A percentile compares a stretch with the other conserved stretches of the same genome.
Evolutionary conservation across 2,329 filamentous ascomycete genomes (phyloP).

Genomic region (Coleophoma cylindrospora): DNA sequence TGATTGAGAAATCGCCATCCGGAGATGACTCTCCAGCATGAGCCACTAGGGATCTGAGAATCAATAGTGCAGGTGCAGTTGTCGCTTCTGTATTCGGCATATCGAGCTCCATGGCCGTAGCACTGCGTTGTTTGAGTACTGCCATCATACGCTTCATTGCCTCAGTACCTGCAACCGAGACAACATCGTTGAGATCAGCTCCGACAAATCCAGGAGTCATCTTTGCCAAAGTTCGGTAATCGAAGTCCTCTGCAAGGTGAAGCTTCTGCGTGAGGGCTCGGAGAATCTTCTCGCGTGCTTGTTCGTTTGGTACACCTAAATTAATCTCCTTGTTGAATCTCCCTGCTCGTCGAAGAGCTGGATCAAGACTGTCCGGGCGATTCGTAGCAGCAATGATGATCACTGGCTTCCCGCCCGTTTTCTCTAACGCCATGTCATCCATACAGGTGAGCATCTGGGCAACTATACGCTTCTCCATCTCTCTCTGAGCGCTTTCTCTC

Average conservation of each 20-base stretch:
- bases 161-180: conserved; percentile 32
- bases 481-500: conserved; percentile 73
- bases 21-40: conserved; percentile 45
- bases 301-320: conserved; percentile 79
- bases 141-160: conserved; percentile 31
- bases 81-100: conserved; percentile 2
- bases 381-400: conserved; percentile 92
- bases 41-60: conserved; percentile 45
- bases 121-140: conserved; percentile 22
- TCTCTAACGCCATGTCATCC: conserved; percentile 70
- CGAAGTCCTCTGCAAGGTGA: conserved; percentile 61
- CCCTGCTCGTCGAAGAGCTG: conserved; percentile 67
- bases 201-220: conserved; percentile 90
- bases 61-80: conserved; percentile 28
- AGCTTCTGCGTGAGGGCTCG: conserved; percentile 64
- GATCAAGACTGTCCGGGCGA: conserved; percentile 78
- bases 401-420: conserved; percentile 71
- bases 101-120: conserved; percentile 27
- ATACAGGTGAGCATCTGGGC: conserved; percentile 81
- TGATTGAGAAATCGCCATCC: conserved; percentile 52
- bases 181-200: conserved; percentile 72
- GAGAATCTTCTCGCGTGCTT: conserved; percentile 73
- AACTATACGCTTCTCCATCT: conserved; percentile 86
- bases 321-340: conserved; percentile 82
- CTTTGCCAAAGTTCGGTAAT: conserved; percentile 71